Evolutionary conservation across 257 asterid species (phyloP).

Genomic region (Solanum chiquidenum): DNA sequence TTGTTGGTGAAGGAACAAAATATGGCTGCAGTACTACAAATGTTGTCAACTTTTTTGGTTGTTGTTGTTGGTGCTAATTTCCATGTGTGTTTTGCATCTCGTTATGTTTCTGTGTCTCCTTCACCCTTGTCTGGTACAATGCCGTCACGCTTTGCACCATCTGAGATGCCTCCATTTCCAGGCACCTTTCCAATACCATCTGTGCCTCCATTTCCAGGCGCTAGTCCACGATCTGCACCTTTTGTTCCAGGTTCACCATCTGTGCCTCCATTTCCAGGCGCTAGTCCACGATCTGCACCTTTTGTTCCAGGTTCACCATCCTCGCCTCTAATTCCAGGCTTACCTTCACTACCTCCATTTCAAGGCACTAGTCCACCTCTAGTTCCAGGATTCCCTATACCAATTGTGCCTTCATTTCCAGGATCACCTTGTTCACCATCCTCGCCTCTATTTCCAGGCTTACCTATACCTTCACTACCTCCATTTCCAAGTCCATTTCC

Average conservation of each 20-base stretch:
- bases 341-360: neutral
- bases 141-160: neutral
- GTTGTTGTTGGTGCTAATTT: slow-evolving; percentile 6
- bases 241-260: neutral
- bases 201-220: neutral
- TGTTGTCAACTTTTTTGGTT: slow-evolving; percentile 7
- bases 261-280: neutral
- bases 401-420: neutral
- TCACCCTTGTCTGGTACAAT: neutral
- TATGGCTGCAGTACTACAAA: slow-evolving; percentile 10
- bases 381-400: neutral
- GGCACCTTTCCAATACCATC: neutral
- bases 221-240: neutral
- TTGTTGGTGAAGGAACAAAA: neutral
- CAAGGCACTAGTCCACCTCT: slow-evolving; percentile 26
- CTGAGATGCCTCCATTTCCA: neutral
- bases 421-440: neutral
- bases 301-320: neutral
- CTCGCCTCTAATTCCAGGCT: neutral
- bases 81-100: neutral
- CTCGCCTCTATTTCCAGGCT: neutral
- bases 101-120: neutral
- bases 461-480: neutral
- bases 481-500: too few species aligned
- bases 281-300: neutral